Base-by-base conservation (phyloP, 1,284 basidiomycete genomes). In the Rhodofomes roseus region DNA sequence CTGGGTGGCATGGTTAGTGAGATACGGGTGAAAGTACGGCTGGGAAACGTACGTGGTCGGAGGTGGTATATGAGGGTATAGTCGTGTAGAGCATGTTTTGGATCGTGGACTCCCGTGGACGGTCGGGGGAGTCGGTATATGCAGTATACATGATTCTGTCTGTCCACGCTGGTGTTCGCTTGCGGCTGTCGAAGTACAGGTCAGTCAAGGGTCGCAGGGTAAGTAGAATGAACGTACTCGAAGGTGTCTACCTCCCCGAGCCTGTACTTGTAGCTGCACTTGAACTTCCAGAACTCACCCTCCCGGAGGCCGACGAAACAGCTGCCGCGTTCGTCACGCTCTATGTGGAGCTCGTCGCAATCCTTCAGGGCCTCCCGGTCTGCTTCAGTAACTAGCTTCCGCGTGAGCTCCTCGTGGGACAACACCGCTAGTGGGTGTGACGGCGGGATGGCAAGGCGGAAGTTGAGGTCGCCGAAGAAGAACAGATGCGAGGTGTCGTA, bases 141-240 rank as follows among this genome's bases (percentile, higher is more conserved):
- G 93, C 93, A 1, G 90, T 82, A 72, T 95, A 97, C 65, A 99
- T 77, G 52, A 99, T 86, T 46, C 96, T 85, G 74, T 99, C 96
- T 23, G 96, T 98, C 93, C 95, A 99, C 22, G 95, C 90, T 0
- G 96, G 96, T 6, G 82, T 80, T 7, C 96, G 86, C 69, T 89
- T 92, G 27, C 77, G 74, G 71, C 86, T 93, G 54, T 20, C 63
- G 61, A 27, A 27, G 36, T 14, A 39, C 7, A 39, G 37, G n/a
- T n/a, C n/a, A n/a, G n/a, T n/a, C n/a, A n/a, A n/a, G n/a, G n/a
- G n/a, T n/a, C n/a, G n/a, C n/a, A n/a, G n/a, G n/a, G n/a, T n/a
- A n/a, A 41, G 41, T 16, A 14, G 12, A n/a, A 16, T 18, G 34
- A n/a, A 74, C 81, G 62, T 56, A 93, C 92, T 83, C 85, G 74